Evolutionary conservation across 331 rosid genomes (phyloP), one percentile per base, ranked within the genome.

Genomic region (Quercus lobata): DNA sequence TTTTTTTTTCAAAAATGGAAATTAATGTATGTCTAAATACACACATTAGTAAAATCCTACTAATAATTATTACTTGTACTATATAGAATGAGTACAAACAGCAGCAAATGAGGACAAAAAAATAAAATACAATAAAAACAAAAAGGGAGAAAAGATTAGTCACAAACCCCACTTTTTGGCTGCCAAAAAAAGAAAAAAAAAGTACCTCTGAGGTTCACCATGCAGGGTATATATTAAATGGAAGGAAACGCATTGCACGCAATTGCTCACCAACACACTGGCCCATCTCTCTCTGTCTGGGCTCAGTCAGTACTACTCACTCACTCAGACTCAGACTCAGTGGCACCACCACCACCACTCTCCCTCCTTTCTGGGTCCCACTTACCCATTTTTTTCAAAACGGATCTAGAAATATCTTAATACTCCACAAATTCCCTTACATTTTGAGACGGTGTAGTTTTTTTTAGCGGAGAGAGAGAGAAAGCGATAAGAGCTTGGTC

Each of bases 251-350:
- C 73, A 73, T 57, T 82, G 78, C 88, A 92, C 91, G 91, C 94
- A 87, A 92, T 81, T 81, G 89, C 90, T 82, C 90, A 85, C 88
- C 91, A 88, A 88, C 92, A 86, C 90, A 86, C 86, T 83, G 86
- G 71, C 75, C 25, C 57, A 7, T 10, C 44, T 3, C 65, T 2
- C 53, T 25, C 58, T 69, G 75, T 81, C 75, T 46, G 37, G 71
- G 2, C 58, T 77, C 61, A 80, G 68, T 7, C 78, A 83, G 83
- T 82, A 37, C 44, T 71, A 72, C 73, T 8, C 46, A 9, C 12
- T 41, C 46, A 37, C 83, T 79, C 81, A 5, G 66, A 34, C 41
- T 34, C 80, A 9, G 32, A 41, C 46, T 41, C 24, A 5, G 66
- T 58, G 30, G 66, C 66, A 24, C 11, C 55, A 15, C 78, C 52